phyloP scores from a whole-genome alignment of 1,284 basidiomycete species.

The Papiliotrema flavescens region DNA sequence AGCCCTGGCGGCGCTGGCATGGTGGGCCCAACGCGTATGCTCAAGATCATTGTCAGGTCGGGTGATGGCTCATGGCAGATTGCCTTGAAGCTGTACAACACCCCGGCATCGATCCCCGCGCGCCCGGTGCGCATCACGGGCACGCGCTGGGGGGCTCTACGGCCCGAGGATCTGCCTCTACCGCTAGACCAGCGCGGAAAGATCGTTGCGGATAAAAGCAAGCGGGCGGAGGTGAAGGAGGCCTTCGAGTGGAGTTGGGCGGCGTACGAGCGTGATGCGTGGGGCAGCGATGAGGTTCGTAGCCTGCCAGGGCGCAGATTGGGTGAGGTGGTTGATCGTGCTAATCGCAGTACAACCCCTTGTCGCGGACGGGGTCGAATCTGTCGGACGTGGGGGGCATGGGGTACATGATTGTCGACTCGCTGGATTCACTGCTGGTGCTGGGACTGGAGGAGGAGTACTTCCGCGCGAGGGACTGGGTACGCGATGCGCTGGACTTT shows the following conservation, averaged over 20 bases:
- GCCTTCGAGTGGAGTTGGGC: slow-evolving; percentile 67
- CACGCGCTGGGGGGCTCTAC: slow-evolving; percentile 1
- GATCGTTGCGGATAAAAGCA: slow-evolving; percentile 57
- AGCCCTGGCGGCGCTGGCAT: too few species aligned
- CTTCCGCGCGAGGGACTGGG: slow-evolving; percentile 71
- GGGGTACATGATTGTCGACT: slow-evolving; percentile 78
- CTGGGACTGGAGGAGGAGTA: slow-evolving; percentile 82
- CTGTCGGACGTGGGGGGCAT: slow-evolving; percentile 70
- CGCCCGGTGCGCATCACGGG: slow-evolving; percentile 5
- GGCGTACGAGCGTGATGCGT: slow-evolving; percentile 79
- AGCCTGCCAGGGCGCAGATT: background rate
- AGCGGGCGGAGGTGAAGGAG: slow-evolving; percentile 64
- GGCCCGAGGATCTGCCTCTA: slow-evolving; percentile 6
- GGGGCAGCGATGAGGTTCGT: slow-evolving; percentile 57
- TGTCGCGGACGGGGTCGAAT: slow-evolving; percentile 69
- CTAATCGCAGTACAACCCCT: slow-evolving; percentile 63
- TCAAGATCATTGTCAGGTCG: too few species aligned
- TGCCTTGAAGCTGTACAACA: too few species aligned
- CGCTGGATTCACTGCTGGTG: slow-evolving; percentile 80
- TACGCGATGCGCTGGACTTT: slow-evolving; percentile 66
- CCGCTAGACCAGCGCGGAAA: slow-evolving; percentile 6
- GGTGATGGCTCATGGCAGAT: too few species aligned
- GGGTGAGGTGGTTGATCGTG: too few species aligned
- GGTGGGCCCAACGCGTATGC: too few species aligned
- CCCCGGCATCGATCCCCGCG: background rate